Base-by-base conservation (phyloP, 2,329 filamentous ascomycete species). In the Diaporthe sp. region DNA sequence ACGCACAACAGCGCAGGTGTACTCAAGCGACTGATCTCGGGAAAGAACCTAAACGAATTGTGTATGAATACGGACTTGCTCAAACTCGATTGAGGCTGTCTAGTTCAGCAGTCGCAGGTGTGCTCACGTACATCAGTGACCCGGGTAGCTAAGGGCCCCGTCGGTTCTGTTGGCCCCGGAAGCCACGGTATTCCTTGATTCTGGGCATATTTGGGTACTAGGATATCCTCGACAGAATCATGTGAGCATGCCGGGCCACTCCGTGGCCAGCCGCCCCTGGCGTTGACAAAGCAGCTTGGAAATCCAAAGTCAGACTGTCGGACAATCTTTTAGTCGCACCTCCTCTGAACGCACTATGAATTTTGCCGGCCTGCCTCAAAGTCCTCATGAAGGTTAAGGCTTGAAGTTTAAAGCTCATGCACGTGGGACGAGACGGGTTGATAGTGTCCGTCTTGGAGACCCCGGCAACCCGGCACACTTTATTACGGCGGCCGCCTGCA, bases 11-110 rank as follows among this genome's bases (percentile, higher is more conserved):
- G 9, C 3, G 13, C 3, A 3, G n/a, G 58, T 15, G 3, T 62
- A 0, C 8, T 19, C 1, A 31, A 17, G 3, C 15, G 3, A 12
- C 22, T n/a, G n/a, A 9, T 4, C 15, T 12, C 5, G 1, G 8
- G 8, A 46, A 12, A 9, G 39, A 31, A 6, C 2, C 39, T 10
- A 28, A n/a, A 39, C 25, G 42, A 34, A 49, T 5, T 34, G 17
- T 9, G 42, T 34, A 10, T 65, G 19, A 3, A 9, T 12, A 4
- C 19, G 2, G 19, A 22, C 10, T 31, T 34, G 4, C 42, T 49
- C n/a, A n/a, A 15, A 65, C 28, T n/a, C 8, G 3, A 15, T 12
- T 34, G 17, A 2, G 42, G 31, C 19, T 34, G 28, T 17, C 19
- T 15, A 25, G 5, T 4, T 7, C 42, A 49, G 42, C 17, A 49